These are phyloP conservation scores for Pseudogymnoascus sp. DNA, from an alignment of 2,329 filamentous ascomycete species.

Conservation along the genomic window DNA sequence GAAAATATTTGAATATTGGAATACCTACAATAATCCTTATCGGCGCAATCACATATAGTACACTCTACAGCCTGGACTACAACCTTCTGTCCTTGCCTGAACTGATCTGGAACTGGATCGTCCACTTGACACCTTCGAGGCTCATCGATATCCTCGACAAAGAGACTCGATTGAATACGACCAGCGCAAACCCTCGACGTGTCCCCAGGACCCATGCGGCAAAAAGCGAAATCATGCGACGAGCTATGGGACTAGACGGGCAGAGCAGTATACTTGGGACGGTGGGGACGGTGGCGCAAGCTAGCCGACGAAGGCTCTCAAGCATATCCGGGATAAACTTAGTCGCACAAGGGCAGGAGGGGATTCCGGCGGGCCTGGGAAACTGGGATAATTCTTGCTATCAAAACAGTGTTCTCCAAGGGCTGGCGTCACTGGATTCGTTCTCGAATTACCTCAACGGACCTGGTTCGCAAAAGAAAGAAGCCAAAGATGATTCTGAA, in stretches of 20 bases:
- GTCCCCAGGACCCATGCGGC: slow-evolving; percentile 39
- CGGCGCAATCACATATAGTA: slow-evolving; percentile 23
- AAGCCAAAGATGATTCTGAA: slow-evolving; percentile 12
- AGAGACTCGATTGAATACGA: slow-evolving; percentile 13
- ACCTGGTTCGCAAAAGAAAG: slow-evolving; percentile 20
- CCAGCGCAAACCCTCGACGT: slow-evolving; percentile 11
- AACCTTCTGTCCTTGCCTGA: slow-evolving; percentile 34
- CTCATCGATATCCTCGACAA: slow-evolving; percentile 49
- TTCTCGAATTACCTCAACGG: slow-evolving; percentile 57
- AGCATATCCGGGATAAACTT: slow-evolving; percentile 32
- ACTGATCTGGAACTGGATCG: slow-evolving; percentile 52
- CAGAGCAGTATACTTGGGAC: slow-evolving; percentile 34
- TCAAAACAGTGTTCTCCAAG: slow-evolving; percentile 90
- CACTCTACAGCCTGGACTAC: slow-evolving; percentile 24
- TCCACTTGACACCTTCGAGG: slow-evolving; percentile 47
- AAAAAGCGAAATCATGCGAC: slow-evolving; percentile 57
- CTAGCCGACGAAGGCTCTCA: slow-evolving; percentile 46
- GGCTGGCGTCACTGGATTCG: slow-evolving; percentile 65
- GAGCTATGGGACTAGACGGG: slow-evolving; percentile 51
- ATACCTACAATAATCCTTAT: slow-evolving; percentile 21
- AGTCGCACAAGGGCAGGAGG: slow-evolving; percentile 33
- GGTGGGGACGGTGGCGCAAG: slow-evolving; percentile 49
- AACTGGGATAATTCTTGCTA: slow-evolving; percentile 97
- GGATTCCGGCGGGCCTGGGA: slow-evolving; percentile 60
- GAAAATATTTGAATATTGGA: slow-evolving; percentile 13